These are phyloP conservation scores for Talaromyces sp. DNA, from an alignment of 2,329 filamentous ascomycete species.

Conservation along the genomic window DNA sequence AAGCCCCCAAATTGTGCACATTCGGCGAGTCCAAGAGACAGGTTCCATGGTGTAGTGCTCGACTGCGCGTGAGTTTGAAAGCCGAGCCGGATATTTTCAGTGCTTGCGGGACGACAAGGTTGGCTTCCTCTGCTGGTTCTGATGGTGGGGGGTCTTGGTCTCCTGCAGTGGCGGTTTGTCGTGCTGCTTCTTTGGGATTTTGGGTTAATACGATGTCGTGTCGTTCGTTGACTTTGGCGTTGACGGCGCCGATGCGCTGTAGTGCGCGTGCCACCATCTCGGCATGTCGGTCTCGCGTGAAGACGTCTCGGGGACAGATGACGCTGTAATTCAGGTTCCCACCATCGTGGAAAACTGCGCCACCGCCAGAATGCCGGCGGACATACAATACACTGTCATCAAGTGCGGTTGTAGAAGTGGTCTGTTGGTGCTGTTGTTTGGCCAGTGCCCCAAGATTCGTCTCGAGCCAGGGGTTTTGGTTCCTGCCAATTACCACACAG, in stretches of 20 bases:
- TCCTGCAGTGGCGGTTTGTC: slow-evolving; percentile 34
- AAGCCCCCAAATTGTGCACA: slow-evolving; percentile 59
- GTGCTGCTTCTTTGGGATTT: not conserved
- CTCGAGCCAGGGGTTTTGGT: slow-evolving; percentile 97
- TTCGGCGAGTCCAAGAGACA: slow-evolving; percentile 76
- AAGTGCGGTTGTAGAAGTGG: slow-evolving; percentile 14
- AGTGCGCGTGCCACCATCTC: slow-evolving; percentile 90
- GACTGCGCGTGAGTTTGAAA: slow-evolving; percentile 78
- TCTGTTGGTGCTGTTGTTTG: slow-evolving; percentile 16
- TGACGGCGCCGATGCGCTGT: slow-evolving; percentile 38
- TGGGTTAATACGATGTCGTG: slow-evolving; percentile 77
- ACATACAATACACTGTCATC: slow-evolving; percentile 56
- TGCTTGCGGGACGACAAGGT: slow-evolving; percentile 24
- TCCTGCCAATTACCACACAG: slow-evolving; percentile 85
- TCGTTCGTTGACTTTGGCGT: slow-evolving; percentile 73
- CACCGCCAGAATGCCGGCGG: slow-evolving; percentile 79
- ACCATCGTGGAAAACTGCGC: slow-evolving; percentile 86
- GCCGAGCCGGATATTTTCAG: slow-evolving; percentile 90
- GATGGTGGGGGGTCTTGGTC: slow-evolving; percentile 36
- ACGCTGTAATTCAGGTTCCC: slow-evolving; percentile 96
- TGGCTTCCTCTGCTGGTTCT: slow-evolving; percentile 21
- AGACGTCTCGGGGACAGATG: slow-evolving; percentile 68
- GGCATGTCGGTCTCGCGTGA: slow-evolving; percentile 81
- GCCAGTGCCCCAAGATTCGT: slow-evolving; percentile 64
- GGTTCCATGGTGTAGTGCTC: slow-evolving; percentile 89